These are phyloP conservation scores for Quercus glauca DNA, from an alignment of 306 rosid species.

Conservation along the genomic window DNA sequence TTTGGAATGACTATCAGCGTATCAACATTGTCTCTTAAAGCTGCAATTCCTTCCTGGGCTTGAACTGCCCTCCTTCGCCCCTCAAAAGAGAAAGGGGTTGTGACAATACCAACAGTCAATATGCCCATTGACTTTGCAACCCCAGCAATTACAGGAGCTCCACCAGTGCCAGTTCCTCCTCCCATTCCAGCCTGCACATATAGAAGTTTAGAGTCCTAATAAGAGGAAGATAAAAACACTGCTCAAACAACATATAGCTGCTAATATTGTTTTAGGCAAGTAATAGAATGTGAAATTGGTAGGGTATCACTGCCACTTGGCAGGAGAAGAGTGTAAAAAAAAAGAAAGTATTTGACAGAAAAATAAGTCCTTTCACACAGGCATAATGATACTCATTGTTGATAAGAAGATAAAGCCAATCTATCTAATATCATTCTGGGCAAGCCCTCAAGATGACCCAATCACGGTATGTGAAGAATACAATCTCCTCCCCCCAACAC, in stretches of 20 bases:
- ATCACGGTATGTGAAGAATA: neutral
- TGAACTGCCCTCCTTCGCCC: constrained; percentile 98
- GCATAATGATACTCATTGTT: neutral
- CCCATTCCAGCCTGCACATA: constrained; percentile 95
- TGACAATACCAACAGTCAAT: constrained; percentile 95
- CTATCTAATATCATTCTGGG: neutral
- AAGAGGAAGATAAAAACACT: constrained; percentile 14
- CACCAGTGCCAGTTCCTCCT: constrained; percentile 99
- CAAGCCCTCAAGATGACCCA: too few relatives aligned
- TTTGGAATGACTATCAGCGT: constrained; percentile 97
- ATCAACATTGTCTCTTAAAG: constrained; percentile 94
- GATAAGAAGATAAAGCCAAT: neutral
- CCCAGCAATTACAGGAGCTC: constrained; percentile 95
- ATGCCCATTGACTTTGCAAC: constrained; percentile 96
- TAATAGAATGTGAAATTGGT: neutral
- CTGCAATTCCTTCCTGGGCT: constrained; percentile 99
- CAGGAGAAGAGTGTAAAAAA: neutral
- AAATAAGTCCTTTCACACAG: neutral
- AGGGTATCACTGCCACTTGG: neutral
- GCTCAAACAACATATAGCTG: constrained; percentile 2
- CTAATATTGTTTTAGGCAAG: neutral
- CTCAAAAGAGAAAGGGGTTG: constrained; percentile 97
- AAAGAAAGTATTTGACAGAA: neutral
- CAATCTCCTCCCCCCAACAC: too few relatives aligned
- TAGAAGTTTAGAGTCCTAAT: constrained; percentile 17